These are phyloP conservation scores for Mortierella claussenii DNA, from an alignment of 192 early-diverging fungal species.

Conservation along the genomic window DNA sequence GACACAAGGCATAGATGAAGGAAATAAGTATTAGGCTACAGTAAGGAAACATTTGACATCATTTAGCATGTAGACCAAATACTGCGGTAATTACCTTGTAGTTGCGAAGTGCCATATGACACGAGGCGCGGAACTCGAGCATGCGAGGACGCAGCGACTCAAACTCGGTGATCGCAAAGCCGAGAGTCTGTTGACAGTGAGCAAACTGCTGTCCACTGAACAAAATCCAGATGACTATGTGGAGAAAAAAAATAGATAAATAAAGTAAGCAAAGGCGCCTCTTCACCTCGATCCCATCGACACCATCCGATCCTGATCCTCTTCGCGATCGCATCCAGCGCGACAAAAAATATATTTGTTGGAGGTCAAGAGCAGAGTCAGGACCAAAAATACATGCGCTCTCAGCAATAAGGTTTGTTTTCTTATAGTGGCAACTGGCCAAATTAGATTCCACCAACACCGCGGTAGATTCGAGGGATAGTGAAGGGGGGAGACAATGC, in stretches of 20 bases:
- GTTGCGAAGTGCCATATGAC: slow-evolving; percentile 59
- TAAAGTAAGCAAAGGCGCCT: too few species aligned
- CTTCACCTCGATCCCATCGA: too few species aligned
- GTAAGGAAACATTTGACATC: too few species aligned
- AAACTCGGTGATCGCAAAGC: slow-evolving; percentile 63
- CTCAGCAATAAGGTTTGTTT: not conserved
- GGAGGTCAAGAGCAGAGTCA: not conserved
- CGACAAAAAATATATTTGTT: too few species aligned
- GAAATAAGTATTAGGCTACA: not conserved
- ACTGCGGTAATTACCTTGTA: slow-evolving; percentile 41
- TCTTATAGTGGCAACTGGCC: slow-evolving; percentile 1
- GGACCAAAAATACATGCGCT: not conserved
- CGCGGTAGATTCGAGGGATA: not conserved
- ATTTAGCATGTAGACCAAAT: slow-evolving; percentile 51
- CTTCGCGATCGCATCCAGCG: too few species aligned
- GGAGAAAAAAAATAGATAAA: too few species aligned
- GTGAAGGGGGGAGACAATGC: not conserved
- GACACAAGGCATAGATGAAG: not conserved
- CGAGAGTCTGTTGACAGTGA: slow-evolving; percentile 66
- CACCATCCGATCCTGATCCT: too few species aligned
- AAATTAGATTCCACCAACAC: slow-evolving; percentile 28
- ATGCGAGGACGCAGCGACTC: slow-evolving; percentile 61
- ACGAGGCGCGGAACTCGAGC: slow-evolving; percentile 64
- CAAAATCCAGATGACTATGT: slow-evolving; percentile 66
- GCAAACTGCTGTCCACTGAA: slow-evolving; percentile 66